Evolutionary conservation across 106 monocot species (phyloP), one percentile per base, ranked within the genome.

Genomic region (Xerophyta viscosa): DNA sequence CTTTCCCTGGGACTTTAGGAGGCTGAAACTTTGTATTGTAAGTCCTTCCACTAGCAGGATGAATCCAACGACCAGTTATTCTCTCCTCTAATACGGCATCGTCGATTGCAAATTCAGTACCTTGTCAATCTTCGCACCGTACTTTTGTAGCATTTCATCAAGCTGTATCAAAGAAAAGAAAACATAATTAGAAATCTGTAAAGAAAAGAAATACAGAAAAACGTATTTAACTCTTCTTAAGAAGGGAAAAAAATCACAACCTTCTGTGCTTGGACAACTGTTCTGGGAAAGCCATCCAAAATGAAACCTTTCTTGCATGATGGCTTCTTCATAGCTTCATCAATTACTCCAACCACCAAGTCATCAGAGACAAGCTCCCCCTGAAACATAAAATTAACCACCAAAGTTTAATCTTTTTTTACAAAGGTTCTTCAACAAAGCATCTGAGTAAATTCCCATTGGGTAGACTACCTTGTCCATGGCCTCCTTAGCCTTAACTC

Each of bases 41-140:
- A 57, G 82, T 75, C 58, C 96, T 64, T 11, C 96, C 96, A 67
- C 89, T 98, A 29, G 79, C 21, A 33, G 76, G 76, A 71, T 98
- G 96, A 44, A 90, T 90, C 96, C 89, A 98, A 30, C 96, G 89
- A 30, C 96, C 96, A 57, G 96, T 98, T 52, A 98, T 98, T 69
- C 96, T 58, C 56, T 98, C 89, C 60, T 98, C 96, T 54, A 98
- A 63, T 52, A 98, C 79, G 12, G 74, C 75, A 77, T 98, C 96
- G 62, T 98, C 96, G 56, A 98, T 77, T 55, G 89, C 81, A 75
- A 98, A 45, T 98, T 98, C 10, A 98, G 81, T 33, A 98, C 96
- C 68, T 89, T 98, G 69, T 98, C 89, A 63, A 98, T 68, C 65
- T 90, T 82, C 31, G 76, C 54, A n/a, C 86, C 77, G 48, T 78